Percentiles rank a stretch among this genome's conserved stretches.
These are phyloP conservation scores for Fraxinus excelsior DNA, from an alignment of 257 asterid species.

Conservation along the genomic window DNA sequence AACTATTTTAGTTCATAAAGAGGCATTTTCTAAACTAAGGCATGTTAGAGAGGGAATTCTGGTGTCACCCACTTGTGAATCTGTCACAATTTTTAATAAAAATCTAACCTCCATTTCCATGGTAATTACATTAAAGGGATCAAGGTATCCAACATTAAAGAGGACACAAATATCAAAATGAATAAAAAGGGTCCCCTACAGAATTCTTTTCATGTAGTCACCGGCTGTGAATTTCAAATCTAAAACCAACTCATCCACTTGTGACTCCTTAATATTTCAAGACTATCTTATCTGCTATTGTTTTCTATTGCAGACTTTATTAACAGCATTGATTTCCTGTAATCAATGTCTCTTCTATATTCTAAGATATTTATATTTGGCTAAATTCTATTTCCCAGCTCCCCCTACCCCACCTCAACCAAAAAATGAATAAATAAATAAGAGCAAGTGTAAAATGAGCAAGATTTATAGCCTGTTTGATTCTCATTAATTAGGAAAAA, in stretches of 20 bases:
- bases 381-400: conserved; percentile 9
- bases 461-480: no score
- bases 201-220: not conserved
- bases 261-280: not conserved
- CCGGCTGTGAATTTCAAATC: not conserved
- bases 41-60: not conserved
- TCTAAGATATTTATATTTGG: not conserved
- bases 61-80: not conserved
- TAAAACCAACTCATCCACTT: not conserved
- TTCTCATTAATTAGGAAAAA: no score
- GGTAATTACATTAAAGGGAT: not conserved
- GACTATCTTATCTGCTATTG: not conserved
- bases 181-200: not conserved
- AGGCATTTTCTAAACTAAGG: not conserved
- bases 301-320: not conserved
- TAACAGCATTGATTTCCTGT: not conserved
- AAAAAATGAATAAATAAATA: no score
- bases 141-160: not conserved
- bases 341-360: not conserved
- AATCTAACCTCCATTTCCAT: not conserved
- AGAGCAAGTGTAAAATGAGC: not conserved
- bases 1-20: not conserved
- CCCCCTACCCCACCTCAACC: not conserved
- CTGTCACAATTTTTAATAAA: not conserved
- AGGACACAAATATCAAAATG: not conserved